Evolutionary conservation across 73 alveolate species (phyloP).

Genomic region (Paramecium tetraurelia): DNA sequence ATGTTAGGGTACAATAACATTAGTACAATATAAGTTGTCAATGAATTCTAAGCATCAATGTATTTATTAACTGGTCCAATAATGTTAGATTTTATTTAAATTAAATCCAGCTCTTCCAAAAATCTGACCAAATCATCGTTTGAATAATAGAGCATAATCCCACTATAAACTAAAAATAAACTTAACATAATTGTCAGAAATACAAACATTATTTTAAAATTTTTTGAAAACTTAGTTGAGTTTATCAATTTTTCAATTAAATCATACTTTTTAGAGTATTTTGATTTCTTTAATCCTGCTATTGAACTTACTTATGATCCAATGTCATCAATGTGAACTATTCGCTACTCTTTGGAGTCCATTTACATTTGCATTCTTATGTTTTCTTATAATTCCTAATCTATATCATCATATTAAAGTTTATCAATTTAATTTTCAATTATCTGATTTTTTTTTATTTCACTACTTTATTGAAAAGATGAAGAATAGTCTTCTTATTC

Average conservation of each 20-base stretch:
- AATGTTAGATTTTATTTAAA: constrained; percentile 23
- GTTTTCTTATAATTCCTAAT: constrained; percentile 32
- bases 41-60: neutral
- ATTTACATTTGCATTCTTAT: constrained; percentile 24
- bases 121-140: neutral
- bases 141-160: neutral
- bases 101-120: constrained; percentile 11
- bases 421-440: neutral
- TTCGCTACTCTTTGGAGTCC: neutral
- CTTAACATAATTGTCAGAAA: neutral
- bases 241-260: neutral
- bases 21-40: neutral
- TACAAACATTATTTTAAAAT: neutral
- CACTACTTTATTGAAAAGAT: neutral
- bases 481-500: neutral
- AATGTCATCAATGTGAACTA: constrained; percentile 41
- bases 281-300: constrained; percentile 15
- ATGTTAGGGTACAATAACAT: neutral
- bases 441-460: neutral
- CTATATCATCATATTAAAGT: constrained; percentile 13
- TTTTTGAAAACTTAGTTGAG: constrained; percentile 11
- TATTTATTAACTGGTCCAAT: constrained; percentile 34
- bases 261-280: constrained; percentile 15
- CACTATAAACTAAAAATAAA: neutral
- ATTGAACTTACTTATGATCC: constrained; percentile 50